Evolutionary conservation across 1,139 yeast genomes (phyloP).

Genomic region (Petasospora fabianii): DNA sequence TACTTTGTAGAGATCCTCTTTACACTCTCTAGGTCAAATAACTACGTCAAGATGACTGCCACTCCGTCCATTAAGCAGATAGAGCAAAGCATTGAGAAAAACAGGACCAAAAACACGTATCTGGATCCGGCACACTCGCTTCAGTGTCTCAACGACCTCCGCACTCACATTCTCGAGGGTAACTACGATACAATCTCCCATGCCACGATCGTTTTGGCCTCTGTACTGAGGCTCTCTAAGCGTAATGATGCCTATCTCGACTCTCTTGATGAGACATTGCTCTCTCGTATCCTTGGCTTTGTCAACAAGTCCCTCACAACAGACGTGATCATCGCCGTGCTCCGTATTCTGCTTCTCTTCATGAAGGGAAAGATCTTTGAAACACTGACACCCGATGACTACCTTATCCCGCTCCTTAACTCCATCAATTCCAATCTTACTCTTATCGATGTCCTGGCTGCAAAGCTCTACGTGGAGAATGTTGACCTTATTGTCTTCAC

Average conservation of each 20-base stretch:
- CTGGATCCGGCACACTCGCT: conserved; percentile 20
- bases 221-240: conserved; percentile 17
- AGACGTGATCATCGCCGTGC: conserved; percentile 12
- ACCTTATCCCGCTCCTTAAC: conserved; percentile 20
- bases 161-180: conserved; percentile 17
- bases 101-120: conserved; percentile 12
- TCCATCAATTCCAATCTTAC: conserved; percentile 17
- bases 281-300: conserved; percentile 7
- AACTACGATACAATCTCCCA: conserved; percentile 11
- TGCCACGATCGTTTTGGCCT: conserved; percentile 14
- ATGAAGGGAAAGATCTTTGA: conserved; percentile 21
- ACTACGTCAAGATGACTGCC: conserved; percentile 6
- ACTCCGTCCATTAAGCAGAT: conserved; percentile 14
- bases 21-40: too few relatives aligned
- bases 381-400: conserved; percentile 12
- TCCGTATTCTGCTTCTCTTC: conserved; percentile 16
- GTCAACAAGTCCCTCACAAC: conserved; percentile 14
- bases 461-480: conserved; percentile 22
- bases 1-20: too few relatives aligned
- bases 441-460: conserved; percentile 17
- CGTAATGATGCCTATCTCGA: conserved; percentile 8
- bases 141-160: conserved; percentile 20
- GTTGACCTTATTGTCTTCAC: conserved; percentile 20
- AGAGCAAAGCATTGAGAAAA: conserved; percentile 21
- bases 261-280: conserved; percentile 11